These are phyloP conservation scores for Trichosanthes cucumerina DNA, from an alignment of 306 rosid genomes.

Conservation along the genomic window DNA sequence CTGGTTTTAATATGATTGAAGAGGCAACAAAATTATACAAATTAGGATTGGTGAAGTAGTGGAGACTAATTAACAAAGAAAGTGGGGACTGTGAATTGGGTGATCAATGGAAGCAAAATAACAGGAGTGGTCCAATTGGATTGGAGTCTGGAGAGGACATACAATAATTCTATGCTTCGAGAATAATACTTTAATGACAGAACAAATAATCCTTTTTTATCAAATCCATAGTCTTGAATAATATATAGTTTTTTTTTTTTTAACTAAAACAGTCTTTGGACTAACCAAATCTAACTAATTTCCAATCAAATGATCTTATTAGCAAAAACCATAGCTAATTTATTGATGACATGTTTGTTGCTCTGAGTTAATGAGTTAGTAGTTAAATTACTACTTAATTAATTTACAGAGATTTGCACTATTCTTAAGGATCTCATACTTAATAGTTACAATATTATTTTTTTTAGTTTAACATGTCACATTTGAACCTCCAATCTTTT, in stretches of 20 bases:
- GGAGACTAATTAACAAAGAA: not conserved
- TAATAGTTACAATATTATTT: not conserved
- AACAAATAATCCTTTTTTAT: not conserved
- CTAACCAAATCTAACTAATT: too few relatives aligned
- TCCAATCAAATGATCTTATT: too few relatives aligned
- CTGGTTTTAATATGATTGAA: not conserved
- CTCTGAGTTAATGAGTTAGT: not conserved
- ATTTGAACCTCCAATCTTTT: too few relatives aligned
- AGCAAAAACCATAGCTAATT: too few relatives aligned
- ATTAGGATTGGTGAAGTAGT: not conserved
- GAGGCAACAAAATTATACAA: not conserved
- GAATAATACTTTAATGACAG: not conserved
- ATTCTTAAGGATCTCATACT: not conserved
- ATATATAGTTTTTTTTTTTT: not conserved
- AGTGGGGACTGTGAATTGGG: not conserved
- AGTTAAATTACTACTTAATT: not conserved
- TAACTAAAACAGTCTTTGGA: not conserved
- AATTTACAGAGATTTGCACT: not conserved
- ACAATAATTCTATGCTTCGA: not conserved
- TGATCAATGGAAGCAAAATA: too few relatives aligned
- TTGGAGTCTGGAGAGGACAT: not conserved
- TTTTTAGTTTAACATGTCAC: too few relatives aligned
- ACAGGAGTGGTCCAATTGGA: not conserved
- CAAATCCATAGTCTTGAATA: not conserved
- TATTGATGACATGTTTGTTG: too few relatives aligned